phyloP scores from a whole-genome alignment of 495 filamentous ascomycete genomes.

The Oleoguttula mirabilis region DNA sequence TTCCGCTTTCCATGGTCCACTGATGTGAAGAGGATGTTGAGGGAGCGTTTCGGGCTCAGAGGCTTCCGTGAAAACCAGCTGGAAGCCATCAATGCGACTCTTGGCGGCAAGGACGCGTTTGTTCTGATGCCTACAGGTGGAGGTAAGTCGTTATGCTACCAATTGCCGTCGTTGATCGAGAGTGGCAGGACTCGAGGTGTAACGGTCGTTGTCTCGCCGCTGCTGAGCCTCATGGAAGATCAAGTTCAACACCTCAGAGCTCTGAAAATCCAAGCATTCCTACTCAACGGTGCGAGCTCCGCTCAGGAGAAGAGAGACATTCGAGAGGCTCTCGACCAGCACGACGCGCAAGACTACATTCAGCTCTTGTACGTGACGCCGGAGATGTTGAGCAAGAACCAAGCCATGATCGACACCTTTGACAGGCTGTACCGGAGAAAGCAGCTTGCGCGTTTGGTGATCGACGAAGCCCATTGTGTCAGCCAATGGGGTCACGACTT shows the following conservation, averaged over 20 bases:
- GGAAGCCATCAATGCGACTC: conserved; percentile 87
- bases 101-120: conserved; percentile 78
- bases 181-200: conserved; percentile 73
- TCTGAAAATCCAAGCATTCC: conserved; percentile 63
- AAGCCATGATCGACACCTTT: conserved; percentile 47
- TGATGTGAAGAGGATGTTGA: conserved; percentile 67
- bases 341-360: conserved; percentile 52
- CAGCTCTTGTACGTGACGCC: conserved; percentile 90
- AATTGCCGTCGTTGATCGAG: conserved; percentile 75
- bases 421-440: conserved; percentile 47
- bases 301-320: conserved; percentile 46
- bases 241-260: conserved; percentile 69
- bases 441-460: conserved; percentile 78
- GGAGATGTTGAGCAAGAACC: conserved; percentile 83
- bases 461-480: conserved; percentile 97
- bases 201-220: conserved; percentile 85
- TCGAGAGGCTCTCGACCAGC: conserved; percentile 44
- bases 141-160: conserved; percentile 94
- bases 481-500: conserved; percentile 99
- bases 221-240: conserved; percentile 93
- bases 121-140: conserved; percentile 96
- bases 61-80: conserved; percentile 88
- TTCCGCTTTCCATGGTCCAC: conserved; percentile 54
- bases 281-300: conserved; percentile 64
- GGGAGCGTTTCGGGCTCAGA: conserved; percentile 66